phyloP scores from a whole-genome alignment of 768 basidiomycete species.

The Pholiota conissans region DNA sequence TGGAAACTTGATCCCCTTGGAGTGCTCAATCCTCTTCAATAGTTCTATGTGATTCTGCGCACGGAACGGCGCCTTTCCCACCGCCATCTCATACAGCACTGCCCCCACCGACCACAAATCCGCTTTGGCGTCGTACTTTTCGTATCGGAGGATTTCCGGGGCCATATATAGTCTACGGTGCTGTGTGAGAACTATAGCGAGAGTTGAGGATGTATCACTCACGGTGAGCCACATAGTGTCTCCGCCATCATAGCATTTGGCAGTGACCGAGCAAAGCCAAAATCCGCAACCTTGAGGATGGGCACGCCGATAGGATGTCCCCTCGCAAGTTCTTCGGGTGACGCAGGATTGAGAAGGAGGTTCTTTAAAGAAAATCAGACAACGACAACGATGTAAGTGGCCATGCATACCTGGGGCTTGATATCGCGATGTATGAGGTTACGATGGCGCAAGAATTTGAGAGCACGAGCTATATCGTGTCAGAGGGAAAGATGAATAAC shows the following conservation, averaged over 20 bases:
- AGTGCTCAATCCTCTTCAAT: constrained; percentile 86
- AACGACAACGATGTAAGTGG: neutral
- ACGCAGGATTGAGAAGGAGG: constrained; percentile 82
- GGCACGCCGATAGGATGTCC: constrained; percentile 94
- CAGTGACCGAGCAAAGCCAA: constrained; percentile 93
- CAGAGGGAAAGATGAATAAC: neutral
- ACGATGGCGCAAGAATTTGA: constrained; percentile 86
- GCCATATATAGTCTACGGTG: constrained; percentile 91
- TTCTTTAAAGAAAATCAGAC: constrained; percentile 53
- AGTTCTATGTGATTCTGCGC: constrained; percentile 97
- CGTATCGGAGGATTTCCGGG: constrained; percentile 94
- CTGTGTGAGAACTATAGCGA: constrained; percentile 5
- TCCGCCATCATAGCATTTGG: constrained; percentile 95
- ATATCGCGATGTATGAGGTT: constrained; percentile 97
- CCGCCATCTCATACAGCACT: constrained; percentile 93
- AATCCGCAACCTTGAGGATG: constrained; percentile 95
- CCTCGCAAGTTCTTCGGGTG: constrained; percentile 73
- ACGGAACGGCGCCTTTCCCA: constrained; percentile 91
- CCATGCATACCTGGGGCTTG: constrained; percentile 76
- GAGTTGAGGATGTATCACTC: constrained; percentile 32
- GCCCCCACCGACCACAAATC: constrained; percentile 99
- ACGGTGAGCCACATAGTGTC: constrained; percentile 97
- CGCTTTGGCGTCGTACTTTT: constrained; percentile 97
- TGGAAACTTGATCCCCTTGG: constrained; percentile 92
- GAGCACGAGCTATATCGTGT: constrained; percentile 70